phyloP scores from a whole-genome alignment of 768 basidiomycete genomes.

The Roridomyces roridus region DNA sequence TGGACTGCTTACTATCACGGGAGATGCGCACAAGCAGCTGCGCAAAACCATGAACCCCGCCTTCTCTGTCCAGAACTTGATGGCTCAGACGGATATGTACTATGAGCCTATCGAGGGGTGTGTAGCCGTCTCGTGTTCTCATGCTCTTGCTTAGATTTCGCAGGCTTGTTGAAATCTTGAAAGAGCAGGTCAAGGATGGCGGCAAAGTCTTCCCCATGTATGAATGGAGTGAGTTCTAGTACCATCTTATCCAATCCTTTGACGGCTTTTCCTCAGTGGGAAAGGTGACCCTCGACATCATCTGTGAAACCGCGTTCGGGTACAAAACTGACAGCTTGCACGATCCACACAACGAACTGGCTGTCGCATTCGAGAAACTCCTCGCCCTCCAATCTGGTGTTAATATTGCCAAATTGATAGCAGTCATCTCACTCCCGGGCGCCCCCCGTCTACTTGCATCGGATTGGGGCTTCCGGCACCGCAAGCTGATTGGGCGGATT shows the following conservation, averaged over 20 bases:
- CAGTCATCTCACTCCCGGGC: conserved; percentile 43
- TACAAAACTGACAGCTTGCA: conserved; percentile 52
- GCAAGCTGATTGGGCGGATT: conserved; percentile 34
- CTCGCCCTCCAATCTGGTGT: conserved; percentile 45
- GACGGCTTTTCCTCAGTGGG: conserved; percentile 40
- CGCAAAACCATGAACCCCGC: conserved; percentile 57
- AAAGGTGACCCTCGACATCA: conserved; percentile 59
- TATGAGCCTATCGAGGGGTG: conserved; percentile 51
- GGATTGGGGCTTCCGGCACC: conserved; percentile 44
- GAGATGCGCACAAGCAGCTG: conserved; percentile 55
- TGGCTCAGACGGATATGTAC: conserved; percentile 50
- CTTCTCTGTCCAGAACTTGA: conserved; percentile 50
- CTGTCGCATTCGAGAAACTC: conserved; percentile 52
- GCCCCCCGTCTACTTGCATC: conserved; percentile 36
- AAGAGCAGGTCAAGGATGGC: conserved; percentile 33
- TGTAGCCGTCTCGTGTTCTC: neutral
- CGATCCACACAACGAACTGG: conserved; percentile 53
- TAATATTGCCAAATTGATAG: conserved; percentile 44
- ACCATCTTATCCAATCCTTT: neutral
- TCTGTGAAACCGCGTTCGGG: conserved; percentile 56
- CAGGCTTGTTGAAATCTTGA: conserved; percentile 45
- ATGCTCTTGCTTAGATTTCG: neutral
- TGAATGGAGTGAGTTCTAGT: conserved; percentile 50
- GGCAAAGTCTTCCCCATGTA: conserved; percentile 43
- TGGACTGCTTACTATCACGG: conserved; percentile 54